A percentile compares a stretch with the other conserved stretches of the same genome.
Conservation (phyloP, 257 asterid genomes). For the Solanum chmielewskii region DNA sequence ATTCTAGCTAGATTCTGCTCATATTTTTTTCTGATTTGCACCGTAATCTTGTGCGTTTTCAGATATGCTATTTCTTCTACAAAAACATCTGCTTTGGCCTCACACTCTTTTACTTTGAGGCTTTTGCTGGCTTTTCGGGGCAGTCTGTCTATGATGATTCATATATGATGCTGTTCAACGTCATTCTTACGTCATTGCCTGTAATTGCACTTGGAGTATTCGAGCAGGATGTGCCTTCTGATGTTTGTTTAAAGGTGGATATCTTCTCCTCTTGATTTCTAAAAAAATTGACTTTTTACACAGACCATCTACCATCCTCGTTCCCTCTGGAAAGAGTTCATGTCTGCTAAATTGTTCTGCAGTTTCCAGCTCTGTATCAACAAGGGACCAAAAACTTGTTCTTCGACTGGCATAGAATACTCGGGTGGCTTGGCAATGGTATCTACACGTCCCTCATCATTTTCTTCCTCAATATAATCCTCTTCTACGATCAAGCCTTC, state of each 20-base stretch:
- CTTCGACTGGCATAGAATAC: conserved; percentile 81
- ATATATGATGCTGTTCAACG: conserved; percentile 91
- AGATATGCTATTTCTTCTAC: conserved; percentile 98
- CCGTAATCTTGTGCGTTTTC: conserved; percentile 11
- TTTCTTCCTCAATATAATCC: conserved; percentile 65
- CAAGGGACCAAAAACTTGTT: conserved; percentile 87
- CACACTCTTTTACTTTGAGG: conserved; percentile 95
- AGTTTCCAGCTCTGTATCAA: conserved; percentile 95
- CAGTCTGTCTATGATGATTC: conserved; percentile 87
- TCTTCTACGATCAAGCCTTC: conserved; percentile 81
- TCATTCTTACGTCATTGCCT: conserved; percentile 88
- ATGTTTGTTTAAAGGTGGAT: conserved; percentile 84
- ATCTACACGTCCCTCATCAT: conserved; percentile 63
- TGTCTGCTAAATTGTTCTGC: conserved; percentile 4
- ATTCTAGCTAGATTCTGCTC: neutral
- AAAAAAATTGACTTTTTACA: neutral
- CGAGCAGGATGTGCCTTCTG: conserved; percentile 95
- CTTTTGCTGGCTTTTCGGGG: conserved; percentile 90
- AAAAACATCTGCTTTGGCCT: conserved; percentile 96
- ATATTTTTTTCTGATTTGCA: neutral
- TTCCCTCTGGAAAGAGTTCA: neutral
- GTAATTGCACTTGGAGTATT: conserved; percentile 96
- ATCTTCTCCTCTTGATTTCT: neutral
- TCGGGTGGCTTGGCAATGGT: conserved; percentile 93
- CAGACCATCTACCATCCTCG: neutral